Percentiles rank a stretch among this genome's conserved stretches.
Evolutionary conservation across 2,329 filamentous ascomycete genomes (phyloP).

Genomic region (Clonostachys byssicola): DNA sequence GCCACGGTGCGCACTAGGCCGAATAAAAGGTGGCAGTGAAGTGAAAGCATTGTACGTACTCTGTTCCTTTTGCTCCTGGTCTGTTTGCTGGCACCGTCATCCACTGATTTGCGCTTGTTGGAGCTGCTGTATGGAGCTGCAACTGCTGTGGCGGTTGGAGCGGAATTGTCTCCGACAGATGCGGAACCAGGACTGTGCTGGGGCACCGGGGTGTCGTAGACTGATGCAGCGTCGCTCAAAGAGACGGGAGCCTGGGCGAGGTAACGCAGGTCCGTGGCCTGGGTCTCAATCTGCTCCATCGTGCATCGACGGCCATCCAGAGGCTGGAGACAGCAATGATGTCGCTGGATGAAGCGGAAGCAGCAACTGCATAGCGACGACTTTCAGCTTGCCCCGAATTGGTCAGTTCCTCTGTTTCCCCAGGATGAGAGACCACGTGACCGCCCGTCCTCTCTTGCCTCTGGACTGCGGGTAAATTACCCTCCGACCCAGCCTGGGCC

Average conservation of each 20-base stretch:
- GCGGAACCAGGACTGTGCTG: constrained; percentile 31
- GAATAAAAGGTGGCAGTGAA: constrained; percentile 1
- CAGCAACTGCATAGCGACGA: not conserved
- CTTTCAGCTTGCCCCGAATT: too few relatives aligned
- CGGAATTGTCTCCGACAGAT: constrained; percentile 46
- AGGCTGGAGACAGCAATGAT: not conserved
- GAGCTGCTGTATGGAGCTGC: constrained; percentile 9
- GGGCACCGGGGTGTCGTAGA: constrained; percentile 19
- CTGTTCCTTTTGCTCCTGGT: constrained; percentile 58
- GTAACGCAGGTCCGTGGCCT: constrained; percentile 50
- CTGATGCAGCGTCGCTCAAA: constrained; percentile 12
- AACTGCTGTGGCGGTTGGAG: constrained; percentile 16
- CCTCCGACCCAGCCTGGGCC: too few relatives aligned
- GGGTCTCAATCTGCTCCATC: constrained; percentile 52
- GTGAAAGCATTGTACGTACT: constrained; percentile 28
- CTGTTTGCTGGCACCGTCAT: constrained; percentile 38
- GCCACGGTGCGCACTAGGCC: not conserved
- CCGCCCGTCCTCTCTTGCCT: too few relatives aligned
- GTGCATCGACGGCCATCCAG: not conserved
- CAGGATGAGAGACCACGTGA: too few relatives aligned
- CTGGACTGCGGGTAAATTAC: too few relatives aligned
- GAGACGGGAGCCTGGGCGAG: constrained; percentile 33
- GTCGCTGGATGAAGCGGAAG: constrained; percentile 1
- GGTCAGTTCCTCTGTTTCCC: too few relatives aligned
- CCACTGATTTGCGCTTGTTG: constrained; percentile 31